These are phyloP conservation scores for Lichtheimia corymbifera DNA, from an alignment of 371 early-diverging fungal species.

Conservation along the genomic window DNA sequence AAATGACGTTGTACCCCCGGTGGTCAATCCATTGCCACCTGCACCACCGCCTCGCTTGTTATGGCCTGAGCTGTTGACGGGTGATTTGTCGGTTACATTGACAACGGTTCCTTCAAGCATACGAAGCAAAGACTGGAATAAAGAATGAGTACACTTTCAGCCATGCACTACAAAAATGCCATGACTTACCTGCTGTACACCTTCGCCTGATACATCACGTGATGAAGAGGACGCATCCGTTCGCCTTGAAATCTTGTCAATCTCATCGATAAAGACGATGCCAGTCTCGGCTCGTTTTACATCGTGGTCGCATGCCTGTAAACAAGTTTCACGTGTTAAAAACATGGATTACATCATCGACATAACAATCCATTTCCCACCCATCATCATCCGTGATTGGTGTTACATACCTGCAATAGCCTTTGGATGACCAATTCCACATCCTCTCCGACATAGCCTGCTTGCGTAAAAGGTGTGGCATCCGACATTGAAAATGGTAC, in stretches of 20 bases:
- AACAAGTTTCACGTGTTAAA: neutral
- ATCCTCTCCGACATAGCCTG: slow-evolving; percentile 95
- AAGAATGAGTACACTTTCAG: neutral
- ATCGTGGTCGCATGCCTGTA: slow-evolving; percentile 81
- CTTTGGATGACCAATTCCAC: slow-evolving; percentile 87
- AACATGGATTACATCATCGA: neutral
- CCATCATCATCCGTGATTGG: neutral
- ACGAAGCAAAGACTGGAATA: slow-evolving; percentile 63
- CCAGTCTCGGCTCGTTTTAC: slow-evolving; percentile 85
- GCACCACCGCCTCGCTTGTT: slow-evolving; percentile 43
- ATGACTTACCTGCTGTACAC: slow-evolving; percentile 78
- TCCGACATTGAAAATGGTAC: slow-evolving; percentile 93
- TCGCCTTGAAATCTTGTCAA: slow-evolving; percentile 85
- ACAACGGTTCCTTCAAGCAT: slow-evolving; percentile 92
- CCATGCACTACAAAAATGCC: neutral
- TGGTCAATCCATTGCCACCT: slow-evolving; percentile 54
- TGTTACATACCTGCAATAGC: slow-evolving; percentile 66
- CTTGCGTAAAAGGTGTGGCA: slow-evolving; percentile 92
- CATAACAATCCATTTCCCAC: neutral
- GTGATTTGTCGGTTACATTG: slow-evolving; percentile 82
- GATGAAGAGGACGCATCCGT: slow-evolving; percentile 76
- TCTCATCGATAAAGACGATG: slow-evolving; percentile 93
- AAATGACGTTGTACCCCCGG: slow-evolving; percentile 1
- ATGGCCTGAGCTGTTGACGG: slow-evolving; percentile 42
- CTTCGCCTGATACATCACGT: slow-evolving; percentile 93